These are phyloP conservation scores for Ephemerocybe angulata DNA, from an alignment of 768 basidiomycete species.

Conservation along the genomic window DNA sequence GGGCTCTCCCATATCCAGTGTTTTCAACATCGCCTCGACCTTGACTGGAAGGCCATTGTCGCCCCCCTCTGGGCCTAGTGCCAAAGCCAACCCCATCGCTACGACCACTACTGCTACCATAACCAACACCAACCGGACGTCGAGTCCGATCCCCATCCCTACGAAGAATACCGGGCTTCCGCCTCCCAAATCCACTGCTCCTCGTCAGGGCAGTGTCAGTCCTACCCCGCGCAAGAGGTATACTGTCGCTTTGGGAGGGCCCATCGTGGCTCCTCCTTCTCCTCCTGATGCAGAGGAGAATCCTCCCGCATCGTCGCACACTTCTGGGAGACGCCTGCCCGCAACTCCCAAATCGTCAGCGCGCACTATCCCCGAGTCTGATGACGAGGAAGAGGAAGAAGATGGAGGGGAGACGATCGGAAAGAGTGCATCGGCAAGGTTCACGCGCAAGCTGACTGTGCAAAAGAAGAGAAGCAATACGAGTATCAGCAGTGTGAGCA, in stretches of 20 bases:
- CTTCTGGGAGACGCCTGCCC: background rate
- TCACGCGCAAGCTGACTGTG: conserved; percentile 14
- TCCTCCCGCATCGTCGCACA: background rate
- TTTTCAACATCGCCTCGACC: conserved; percentile 13
- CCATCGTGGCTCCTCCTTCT: conserved; percentile 46
- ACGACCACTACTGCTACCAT: background rate
- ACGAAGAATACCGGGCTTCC: conserved; percentile 32
- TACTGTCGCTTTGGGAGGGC: conserved; percentile 79
- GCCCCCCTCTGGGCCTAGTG: background rate
- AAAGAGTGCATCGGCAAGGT: conserved; percentile 41
- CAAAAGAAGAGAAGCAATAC: conserved; percentile 9
- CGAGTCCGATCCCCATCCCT: conserved; percentile 11
- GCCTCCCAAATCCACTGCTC: conserved; percentile 33
- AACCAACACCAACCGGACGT: background rate
- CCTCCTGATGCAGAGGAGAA: background rate
- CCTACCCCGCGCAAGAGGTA: conserved; percentile 77
- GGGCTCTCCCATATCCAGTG: conserved; percentile 11
- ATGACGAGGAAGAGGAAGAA: conserved; percentile 31
- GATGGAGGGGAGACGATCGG: conserved; percentile 58
- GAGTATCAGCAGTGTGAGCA: conserved; percentile 13
- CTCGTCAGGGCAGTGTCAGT: conserved; percentile 54
- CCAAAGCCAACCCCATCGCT: background rate
- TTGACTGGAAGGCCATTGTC: conserved; percentile 4
- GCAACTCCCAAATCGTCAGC: conserved; percentile 16
- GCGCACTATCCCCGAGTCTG: conserved; percentile 9